Conservation (phyloP, 2,329 filamentous ascomycete species). For the Immersiporthe knoxdaviesiana region DNA sequence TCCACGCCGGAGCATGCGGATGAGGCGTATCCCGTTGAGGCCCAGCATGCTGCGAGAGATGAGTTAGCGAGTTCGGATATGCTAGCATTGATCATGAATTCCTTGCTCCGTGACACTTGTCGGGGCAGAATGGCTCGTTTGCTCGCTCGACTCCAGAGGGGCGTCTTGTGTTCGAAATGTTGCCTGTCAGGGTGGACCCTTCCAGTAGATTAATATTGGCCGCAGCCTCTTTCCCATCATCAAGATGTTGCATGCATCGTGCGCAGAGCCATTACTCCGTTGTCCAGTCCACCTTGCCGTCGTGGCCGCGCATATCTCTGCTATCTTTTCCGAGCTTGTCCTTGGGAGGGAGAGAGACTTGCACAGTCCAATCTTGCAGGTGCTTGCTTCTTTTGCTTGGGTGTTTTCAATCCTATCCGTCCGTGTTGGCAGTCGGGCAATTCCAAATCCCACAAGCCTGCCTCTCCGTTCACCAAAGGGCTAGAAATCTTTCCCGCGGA, state of each 20-base stretch:
- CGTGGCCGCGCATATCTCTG: not conserved
- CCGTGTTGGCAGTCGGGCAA: not conserved
- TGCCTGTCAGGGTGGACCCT: not conserved
- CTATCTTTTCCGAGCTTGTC: not conserved
- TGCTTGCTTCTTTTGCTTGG: not conserved
- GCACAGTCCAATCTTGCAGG: not conserved
- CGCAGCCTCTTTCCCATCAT: not conserved
- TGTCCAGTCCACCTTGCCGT: not conserved
- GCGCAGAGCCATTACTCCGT: not conserved
- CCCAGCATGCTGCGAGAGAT: slow-evolving; percentile 72
- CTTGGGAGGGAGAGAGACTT: not conserved
- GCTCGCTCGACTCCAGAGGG: not conserved
- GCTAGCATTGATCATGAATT: not conserved
- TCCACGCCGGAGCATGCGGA: slow-evolving; percentile 63
- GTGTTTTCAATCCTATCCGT: not conserved
- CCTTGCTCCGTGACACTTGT: slow-evolving; percentile 3
- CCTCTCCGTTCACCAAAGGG: not conserved
- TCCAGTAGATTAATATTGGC: not conserved
- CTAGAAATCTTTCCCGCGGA: not conserved
- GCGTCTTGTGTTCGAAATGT: not conserved
- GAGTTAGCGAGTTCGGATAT: slow-evolving; percentile 18
- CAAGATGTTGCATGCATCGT: not conserved
- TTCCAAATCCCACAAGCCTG: not conserved
- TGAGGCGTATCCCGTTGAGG: slow-evolving; percentile 72
- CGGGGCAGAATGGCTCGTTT: not conserved